Conservation (phyloP, 2,329 filamentous ascomycete genomes). For the Fusarium nematophilum region DNA sequence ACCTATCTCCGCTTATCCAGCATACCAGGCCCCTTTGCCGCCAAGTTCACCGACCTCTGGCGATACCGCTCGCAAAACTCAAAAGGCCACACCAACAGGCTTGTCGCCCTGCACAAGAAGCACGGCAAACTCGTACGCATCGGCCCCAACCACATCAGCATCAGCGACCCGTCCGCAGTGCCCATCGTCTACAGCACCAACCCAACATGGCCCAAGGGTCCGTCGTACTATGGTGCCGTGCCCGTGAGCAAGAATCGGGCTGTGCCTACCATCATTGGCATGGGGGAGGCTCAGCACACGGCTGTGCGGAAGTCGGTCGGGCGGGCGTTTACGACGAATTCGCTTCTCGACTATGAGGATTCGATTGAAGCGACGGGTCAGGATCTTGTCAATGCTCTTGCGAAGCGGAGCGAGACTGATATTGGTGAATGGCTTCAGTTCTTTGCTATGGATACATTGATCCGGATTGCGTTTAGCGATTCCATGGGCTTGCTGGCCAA, state of each 20-base stretch:
- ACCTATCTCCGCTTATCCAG: neutral
- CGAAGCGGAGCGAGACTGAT: neutral
- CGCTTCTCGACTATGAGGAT: constrained; percentile 10
- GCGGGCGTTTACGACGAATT: constrained; percentile 12
- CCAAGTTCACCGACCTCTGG: constrained; percentile 4
- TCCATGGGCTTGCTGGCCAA: constrained; percentile 1
- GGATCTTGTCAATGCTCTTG: neutral
- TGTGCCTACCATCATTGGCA: constrained; percentile 9
- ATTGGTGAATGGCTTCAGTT: constrained; percentile 10
- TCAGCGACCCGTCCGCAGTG: constrained; percentile 5
- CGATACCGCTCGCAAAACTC: neutral
- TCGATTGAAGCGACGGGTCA: constrained; percentile 3
- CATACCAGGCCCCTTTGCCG: neutral
- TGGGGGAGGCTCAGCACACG: constrained; percentile 9
- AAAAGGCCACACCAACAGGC: constrained; percentile 1
- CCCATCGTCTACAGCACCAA: constrained; percentile 10
- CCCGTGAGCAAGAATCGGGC: constrained; percentile 4
- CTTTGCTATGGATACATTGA: constrained; percentile 14
- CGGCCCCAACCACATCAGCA: constrained; percentile 5
- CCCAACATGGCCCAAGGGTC: constrained; percentile 3
- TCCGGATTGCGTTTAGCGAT: constrained; percentile 11
- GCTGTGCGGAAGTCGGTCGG: constrained; percentile 11
- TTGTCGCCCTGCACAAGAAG: neutral
- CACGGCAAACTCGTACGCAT: constrained; percentile 3
- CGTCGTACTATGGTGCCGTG: constrained; percentile 11